These are phyloP conservation scores for Ramaria sp. DNA, from an alignment of 768 basidiomycete species.

Conservation along the genomic window DNA sequence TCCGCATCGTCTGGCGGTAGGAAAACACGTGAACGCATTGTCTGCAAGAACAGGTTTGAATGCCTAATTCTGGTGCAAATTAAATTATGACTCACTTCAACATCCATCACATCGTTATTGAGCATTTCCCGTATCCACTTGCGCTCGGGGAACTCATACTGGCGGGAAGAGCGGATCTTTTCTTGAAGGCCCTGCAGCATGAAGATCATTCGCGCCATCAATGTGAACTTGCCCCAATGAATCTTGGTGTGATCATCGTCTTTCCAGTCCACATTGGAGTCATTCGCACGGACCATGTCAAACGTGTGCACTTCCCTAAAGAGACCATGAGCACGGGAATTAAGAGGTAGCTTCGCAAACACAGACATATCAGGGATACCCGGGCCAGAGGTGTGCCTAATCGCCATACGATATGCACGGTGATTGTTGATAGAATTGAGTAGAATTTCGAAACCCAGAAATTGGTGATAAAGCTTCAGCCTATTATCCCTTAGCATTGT, in stretches of 20 bases:
- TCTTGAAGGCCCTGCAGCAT: conserved; percentile 70
- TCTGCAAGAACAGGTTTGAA: not conserved
- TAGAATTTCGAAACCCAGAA: conserved; percentile 76
- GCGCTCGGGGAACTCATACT: conserved; percentile 55
- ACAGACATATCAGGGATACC: conserved; percentile 65
- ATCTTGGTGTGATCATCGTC: conserved; percentile 57
- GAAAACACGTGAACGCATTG: conserved; percentile 3
- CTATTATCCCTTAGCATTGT: conserved; percentile 56
- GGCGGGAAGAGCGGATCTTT: conserved; percentile 45
- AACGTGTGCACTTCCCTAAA: conserved; percentile 82
- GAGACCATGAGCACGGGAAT: conserved; percentile 4
- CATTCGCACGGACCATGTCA: conserved; percentile 79
- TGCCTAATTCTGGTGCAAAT: not conserved
- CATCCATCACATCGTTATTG: conserved; percentile 51
- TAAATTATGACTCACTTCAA: conserved; percentile 38
- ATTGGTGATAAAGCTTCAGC: conserved; percentile 62
- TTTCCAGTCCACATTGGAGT: conserved; percentile 68
- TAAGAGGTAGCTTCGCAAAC: not conserved
- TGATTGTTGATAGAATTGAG: conserved; percentile 75
- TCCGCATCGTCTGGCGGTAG: conserved; percentile 6
- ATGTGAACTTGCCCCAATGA: conserved; percentile 94
- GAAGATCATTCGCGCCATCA: conserved; percentile 80
- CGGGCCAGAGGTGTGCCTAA: conserved; percentile 74
- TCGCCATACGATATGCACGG: conserved; percentile 81
- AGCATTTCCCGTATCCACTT: conserved; percentile 38